Percentiles rank a stretch among this genome's conserved stretches.
These are phyloP conservation scores for Zelopaecilomyces penicillatus DNA, from an alignment of 2,329 filamentous ascomycete species.

Conservation along the genomic window DNA sequence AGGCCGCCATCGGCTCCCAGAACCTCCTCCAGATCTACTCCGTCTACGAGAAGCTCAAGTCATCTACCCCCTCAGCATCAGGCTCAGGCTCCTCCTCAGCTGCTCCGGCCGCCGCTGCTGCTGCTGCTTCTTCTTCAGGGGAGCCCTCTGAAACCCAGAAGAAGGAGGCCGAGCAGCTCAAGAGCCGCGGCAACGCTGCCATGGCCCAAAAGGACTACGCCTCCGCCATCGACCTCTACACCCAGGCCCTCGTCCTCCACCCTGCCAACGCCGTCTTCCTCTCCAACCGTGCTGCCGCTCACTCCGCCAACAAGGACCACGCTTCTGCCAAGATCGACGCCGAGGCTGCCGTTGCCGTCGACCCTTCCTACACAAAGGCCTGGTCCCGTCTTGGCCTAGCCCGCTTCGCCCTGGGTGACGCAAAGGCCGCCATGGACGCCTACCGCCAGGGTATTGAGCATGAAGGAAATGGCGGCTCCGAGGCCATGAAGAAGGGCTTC, in stretches of 20 bases:
- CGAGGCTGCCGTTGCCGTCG: slow-evolving; percentile 78
- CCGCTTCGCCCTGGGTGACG: slow-evolving; percentile 83
- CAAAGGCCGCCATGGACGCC: slow-evolving; percentile 86
- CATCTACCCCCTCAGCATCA: slow-evolving; percentile 28
- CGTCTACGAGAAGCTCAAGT: slow-evolving; percentile 92
- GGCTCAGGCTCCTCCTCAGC: slow-evolving; percentile 30
- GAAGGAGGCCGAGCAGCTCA: slow-evolving; percentile 78
- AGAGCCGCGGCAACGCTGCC: slow-evolving; percentile 84
- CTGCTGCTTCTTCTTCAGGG: slow-evolving; percentile 9
- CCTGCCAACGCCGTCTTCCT: slow-evolving; percentile 93
- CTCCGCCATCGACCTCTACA: slow-evolving; percentile 77
- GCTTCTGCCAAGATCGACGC: slow-evolving; percentile 78
- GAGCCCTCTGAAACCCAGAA: slow-evolving; percentile 50
- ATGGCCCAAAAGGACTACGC: slow-evolving; percentile 92
- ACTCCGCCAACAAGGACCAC: slow-evolving; percentile 79
- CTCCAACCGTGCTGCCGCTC: slow-evolving; percentile 91
- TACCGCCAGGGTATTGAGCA: slow-evolving; percentile 89
- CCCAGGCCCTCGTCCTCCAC: slow-evolving; percentile 70
- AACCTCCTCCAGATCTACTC: slow-evolving; percentile 86
- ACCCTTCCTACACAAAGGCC: slow-evolving; percentile 92
- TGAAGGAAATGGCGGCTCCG: slow-evolving; percentile 87
- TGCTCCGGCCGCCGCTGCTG: slow-evolving; percentile 19
- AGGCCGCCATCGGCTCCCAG: slow-evolving; percentile 74
- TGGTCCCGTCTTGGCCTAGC: slow-evolving; percentile 92
- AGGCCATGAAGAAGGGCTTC: slow-evolving; percentile 94